Conservation (phyloP, 768 basidiomycete genomes). For the Gyrodon lividus region DNA sequence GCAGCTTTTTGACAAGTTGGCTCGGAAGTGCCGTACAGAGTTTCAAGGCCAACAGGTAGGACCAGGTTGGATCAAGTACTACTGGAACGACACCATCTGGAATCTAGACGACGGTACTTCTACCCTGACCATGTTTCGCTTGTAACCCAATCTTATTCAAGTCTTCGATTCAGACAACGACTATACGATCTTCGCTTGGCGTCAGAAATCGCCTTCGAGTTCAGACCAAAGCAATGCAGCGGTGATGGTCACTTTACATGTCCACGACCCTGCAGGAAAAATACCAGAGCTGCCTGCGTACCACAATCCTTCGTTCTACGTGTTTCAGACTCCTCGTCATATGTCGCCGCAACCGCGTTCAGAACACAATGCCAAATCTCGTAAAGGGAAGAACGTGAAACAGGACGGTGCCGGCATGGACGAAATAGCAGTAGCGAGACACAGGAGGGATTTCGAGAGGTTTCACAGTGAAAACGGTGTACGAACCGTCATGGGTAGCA, state of each 20-base stretch:
- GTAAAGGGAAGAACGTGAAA: constrained; percentile 41
- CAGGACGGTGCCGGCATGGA: constrained; percentile 16
- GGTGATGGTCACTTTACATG: constrained; percentile 46
- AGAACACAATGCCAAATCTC: constrained; percentile 36
- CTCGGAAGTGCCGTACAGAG: constrained; percentile 57
- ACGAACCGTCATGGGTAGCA: constrained; percentile 84
- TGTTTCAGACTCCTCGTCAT: constrained; percentile 41
- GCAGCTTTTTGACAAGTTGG: constrained; percentile 69
- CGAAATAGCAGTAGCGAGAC: constrained; percentile 53
- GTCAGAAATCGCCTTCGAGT: constrained; percentile 46
- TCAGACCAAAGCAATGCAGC: constrained; percentile 14
- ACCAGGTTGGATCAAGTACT: constrained; percentile 85
- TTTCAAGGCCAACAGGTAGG: constrained; percentile 63
- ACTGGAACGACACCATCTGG: constrained; percentile 77
- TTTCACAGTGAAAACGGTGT: constrained; percentile 94
- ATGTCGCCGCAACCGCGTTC: constrained; percentile 33
- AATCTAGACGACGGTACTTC: constrained; percentile 83
- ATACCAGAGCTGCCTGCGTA: constrained; percentile 65
- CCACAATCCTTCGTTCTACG: constrained; percentile 68
- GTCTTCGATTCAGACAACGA: constrained; percentile 62
- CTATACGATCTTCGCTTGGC: constrained; percentile 83
- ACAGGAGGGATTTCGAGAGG: constrained; percentile 75
- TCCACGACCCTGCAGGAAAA: constrained; percentile 58
- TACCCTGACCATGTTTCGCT: background rate
- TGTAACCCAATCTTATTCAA: background rate